These are phyloP conservation scores for Elaeagnus macrophylla DNA, from an alignment of 306 rosid species.

Conservation along the genomic window DNA sequence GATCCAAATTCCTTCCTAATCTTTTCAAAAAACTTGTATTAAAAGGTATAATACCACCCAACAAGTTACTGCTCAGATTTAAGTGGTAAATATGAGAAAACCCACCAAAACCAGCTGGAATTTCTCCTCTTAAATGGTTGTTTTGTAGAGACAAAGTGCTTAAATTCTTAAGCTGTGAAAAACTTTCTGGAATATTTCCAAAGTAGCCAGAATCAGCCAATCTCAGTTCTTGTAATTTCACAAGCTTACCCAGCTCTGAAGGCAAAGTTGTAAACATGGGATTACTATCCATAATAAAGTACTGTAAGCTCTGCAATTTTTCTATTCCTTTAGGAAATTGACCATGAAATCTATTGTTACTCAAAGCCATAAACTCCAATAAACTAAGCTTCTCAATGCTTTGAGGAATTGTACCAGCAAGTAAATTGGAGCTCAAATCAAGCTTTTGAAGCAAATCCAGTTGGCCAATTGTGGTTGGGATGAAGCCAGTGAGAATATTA, in stretches of 20 bases:
- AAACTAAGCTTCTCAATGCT: constrained; percentile 21
- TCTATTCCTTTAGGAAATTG: constrained; percentile 29
- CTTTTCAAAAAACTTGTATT: constrained; percentile 40
- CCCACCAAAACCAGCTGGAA: constrained; percentile 28
- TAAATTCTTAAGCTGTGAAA: constrained; percentile 30
- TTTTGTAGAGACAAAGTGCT: constrained; percentile 43
- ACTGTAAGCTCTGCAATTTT: constrained; percentile 39
- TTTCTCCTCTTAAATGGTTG: constrained; percentile 31
- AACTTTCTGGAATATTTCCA: constrained; percentile 35
- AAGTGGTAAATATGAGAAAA: constrained; percentile 41
- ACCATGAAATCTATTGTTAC: constrained; percentile 32
- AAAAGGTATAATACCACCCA: constrained; percentile 43
- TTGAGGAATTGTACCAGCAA: constrained; percentile 28
- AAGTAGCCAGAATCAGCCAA: constrained; percentile 38
- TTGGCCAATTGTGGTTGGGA: constrained; percentile 35
- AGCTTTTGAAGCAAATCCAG: constrained; percentile 41
- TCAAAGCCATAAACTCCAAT: constrained; percentile 36
- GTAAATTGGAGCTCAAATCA: constrained; percentile 44
- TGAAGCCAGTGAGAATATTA: constrained; percentile 29
- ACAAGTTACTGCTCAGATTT: constrained; percentile 38
- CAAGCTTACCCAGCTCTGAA: constrained; percentile 24
- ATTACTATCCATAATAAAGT: constrained; percentile 42
- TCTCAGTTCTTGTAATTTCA: constrained; percentile 43
- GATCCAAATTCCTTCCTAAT: constrained; percentile 41
- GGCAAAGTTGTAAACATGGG: constrained; percentile 37